A percentile compares a stretch with the other conserved stretches of the same genome.
Evolutionary conservation across 2,329 filamentous ascomycete species (phyloP).

Genomic region (Polytolypa hystricis): DNA sequence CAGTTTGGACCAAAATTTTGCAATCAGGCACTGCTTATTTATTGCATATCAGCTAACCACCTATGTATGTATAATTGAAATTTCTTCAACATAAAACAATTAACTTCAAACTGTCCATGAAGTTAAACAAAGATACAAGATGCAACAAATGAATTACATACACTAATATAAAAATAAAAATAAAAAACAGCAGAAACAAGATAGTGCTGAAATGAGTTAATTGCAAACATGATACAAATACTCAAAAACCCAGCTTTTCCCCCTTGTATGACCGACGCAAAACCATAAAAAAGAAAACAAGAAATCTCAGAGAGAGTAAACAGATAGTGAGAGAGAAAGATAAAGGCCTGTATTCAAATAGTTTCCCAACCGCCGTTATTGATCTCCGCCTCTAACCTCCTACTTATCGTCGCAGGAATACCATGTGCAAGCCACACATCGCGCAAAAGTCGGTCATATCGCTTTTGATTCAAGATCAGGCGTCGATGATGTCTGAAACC

Average conservation of each 20-base stretch:
- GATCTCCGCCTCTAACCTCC: slow-evolving; percentile 86
- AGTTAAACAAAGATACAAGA: too few species aligned
- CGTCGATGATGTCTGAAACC: slow-evolving; percentile 79
- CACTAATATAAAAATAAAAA: too few species aligned
- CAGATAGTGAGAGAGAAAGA: slow-evolving; percentile 2
- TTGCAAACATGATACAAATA: too few species aligned
- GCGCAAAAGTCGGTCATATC: slow-evolving; percentile 80
- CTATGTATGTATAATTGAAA: too few species aligned
- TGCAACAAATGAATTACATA: too few species aligned
- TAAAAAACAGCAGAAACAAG: too few species aligned
- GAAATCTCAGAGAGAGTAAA: neutral
- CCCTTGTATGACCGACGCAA: neutral
- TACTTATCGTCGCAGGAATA: slow-evolving; percentile 76
- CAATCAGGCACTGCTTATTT: too few species aligned
- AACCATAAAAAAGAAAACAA: neutral
- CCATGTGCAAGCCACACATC: slow-evolving; percentile 79
- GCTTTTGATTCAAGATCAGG: slow-evolving; percentile 82
- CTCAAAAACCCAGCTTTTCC: neutral
- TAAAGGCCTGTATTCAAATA: slow-evolving; percentile 19
- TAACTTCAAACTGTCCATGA: too few species aligned
- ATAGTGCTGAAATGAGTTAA: too few species aligned
- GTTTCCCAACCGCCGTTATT: slow-evolving; percentile 97
- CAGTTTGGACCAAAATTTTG: too few species aligned
- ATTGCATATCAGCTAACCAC: too few species aligned
- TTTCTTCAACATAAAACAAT: too few species aligned